A percentile compares a stretch with the other conserved stretches of the same genome.
These are phyloP conservation scores for Polyporus arcularius DNA, from an alignment of 768 basidiomycete genomes.

Conservation along the genomic window DNA sequence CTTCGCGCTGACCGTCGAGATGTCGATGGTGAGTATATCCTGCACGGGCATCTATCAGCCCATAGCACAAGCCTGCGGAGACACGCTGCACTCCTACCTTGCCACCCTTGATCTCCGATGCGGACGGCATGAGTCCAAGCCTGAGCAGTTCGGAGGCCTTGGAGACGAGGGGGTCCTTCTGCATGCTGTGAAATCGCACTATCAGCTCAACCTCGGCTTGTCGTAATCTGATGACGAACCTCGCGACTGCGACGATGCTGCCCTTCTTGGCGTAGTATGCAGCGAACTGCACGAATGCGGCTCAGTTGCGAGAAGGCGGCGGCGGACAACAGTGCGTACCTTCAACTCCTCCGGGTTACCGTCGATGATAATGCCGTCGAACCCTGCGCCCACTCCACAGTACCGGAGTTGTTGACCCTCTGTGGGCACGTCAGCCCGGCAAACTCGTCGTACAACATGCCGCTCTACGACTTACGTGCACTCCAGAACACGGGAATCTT, in stretches of 20 bases:
- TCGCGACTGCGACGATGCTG: conserved; percentile 67
- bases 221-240: conserved; percentile 36
- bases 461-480: conserved; percentile 59
- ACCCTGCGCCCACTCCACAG: conserved; percentile 69
- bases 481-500: conserved; percentile 92
- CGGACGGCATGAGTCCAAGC: conserved; percentile 77
- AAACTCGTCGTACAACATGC: background rate
- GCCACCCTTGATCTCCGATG: conserved; percentile 70
- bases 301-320: background rate
- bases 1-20: conserved; percentile 28
- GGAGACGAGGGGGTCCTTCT: conserved; percentile 77
- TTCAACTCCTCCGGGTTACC: conserved; percentile 79
- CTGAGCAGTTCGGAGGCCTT: conserved; percentile 79
- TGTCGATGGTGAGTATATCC: conserved; percentile 34
- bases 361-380: conserved; percentile 77
- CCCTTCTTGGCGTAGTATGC: conserved; percentile 74
- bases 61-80: background rate
- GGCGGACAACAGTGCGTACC: conserved; percentile 38
- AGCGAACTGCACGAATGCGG: conserved; percentile 53
- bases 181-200: conserved; percentile 55
- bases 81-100: conserved; percentile 49
- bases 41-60: conserved; percentile 3
- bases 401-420: conserved; percentile 89
- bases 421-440: conserved; percentile 25
- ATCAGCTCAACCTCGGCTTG: background rate